These are phyloP conservation scores for Solanum dulcamara DNA, from an alignment of 257 asterid genomes.

Conservation along the genomic window DNA sequence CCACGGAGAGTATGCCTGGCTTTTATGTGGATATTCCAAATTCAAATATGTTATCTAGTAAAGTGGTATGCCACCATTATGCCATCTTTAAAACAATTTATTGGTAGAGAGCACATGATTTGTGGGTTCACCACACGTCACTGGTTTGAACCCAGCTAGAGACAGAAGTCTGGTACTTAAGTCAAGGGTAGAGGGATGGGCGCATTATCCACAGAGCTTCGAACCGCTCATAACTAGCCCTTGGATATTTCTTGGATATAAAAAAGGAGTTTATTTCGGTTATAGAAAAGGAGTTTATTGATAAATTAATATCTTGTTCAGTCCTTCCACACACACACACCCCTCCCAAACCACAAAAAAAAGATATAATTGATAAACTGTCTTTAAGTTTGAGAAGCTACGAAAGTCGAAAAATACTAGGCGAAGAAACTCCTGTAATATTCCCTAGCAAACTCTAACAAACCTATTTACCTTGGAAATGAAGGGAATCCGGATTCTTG, in stretches of 20 bases:
- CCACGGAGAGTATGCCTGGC: background rate
- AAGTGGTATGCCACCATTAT: background rate
- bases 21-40: background rate
- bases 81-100: background rate
- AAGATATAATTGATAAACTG: background rate
- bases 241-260: background rate
- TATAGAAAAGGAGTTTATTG: background rate
- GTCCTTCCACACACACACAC: background rate
- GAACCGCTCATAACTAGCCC: background rate
- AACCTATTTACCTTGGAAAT: conserved; percentile 62
- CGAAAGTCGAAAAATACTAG: no score
- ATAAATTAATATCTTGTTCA: background rate
- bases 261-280: background rate
- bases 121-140: background rate
- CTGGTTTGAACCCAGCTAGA: background rate
- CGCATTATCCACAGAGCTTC: background rate
- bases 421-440: background rate
- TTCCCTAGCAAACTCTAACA: background rate
- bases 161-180: background rate
- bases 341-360: background rate
- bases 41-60: background rate
- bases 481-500: conserved; percentile 89
- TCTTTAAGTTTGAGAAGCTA: background rate
- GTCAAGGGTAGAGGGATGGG: background rate
- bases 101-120: background rate